Percentiles rank a stretch among this genome's conserved stretches.
phyloP scores from a whole-genome alignment of 805 yeast genomes.

The Barnettozyma californica region DNA sequence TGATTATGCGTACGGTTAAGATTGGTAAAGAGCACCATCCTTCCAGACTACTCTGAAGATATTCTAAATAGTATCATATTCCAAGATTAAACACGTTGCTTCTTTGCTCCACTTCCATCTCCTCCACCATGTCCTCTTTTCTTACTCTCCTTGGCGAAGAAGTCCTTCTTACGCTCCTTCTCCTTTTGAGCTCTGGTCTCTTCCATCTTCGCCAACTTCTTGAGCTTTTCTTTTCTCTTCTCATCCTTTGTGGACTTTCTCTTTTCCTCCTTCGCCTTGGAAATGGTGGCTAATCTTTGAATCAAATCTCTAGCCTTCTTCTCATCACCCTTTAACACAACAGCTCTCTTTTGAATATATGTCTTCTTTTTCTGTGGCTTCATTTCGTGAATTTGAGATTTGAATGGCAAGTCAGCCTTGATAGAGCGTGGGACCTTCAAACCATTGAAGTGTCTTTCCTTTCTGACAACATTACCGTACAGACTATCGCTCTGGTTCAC shows the following conservation, averaged over 20 bases:
- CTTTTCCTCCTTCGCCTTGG: constrained; percentile 81
- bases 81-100: constrained; percentile 15
- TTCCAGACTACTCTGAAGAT: too few species aligned
- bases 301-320: constrained; percentile 87
- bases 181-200: constrained; percentile 70
- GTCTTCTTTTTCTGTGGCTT: constrained; percentile 81
- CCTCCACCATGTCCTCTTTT: constrained; percentile 42
- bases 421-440: constrained; percentile 79
- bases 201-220: constrained; percentile 70
- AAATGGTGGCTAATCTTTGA: constrained; percentile 79
- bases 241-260: constrained; percentile 66
- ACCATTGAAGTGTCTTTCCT: constrained; percentile 80
- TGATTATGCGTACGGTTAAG: too few species aligned
- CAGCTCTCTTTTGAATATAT: constrained; percentile 87
- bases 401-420: constrained; percentile 79
- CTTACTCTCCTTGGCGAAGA: constrained; percentile 65
- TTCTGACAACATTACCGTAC: constrained; percentile 73
- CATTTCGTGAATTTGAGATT: constrained; percentile 85
- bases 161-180: constrained; percentile 82
- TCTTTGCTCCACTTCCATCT: constrained; percentile 27
- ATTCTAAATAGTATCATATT: not conserved
- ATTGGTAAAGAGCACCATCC: too few species aligned
- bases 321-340: constrained; percentile 86
- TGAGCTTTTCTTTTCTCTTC: constrained; percentile 68
- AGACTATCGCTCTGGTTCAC: constrained; percentile 50